These are phyloP conservation scores for Camellia japonica DNA, from an alignment of 148 eudicot genomes.

Conservation along the genomic window DNA sequence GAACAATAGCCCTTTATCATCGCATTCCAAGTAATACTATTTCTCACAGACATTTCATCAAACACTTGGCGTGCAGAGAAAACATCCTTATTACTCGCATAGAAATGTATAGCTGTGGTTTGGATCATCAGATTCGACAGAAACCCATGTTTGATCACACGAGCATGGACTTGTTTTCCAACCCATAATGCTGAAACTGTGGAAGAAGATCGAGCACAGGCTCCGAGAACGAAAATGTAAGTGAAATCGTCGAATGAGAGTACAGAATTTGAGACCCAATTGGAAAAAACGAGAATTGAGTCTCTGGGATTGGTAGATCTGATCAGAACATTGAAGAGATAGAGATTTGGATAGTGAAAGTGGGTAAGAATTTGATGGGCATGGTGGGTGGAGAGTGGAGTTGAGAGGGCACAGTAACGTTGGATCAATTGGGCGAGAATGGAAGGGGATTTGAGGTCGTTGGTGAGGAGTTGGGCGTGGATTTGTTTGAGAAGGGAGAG, in stretches of 20 bases:
- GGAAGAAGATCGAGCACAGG: constrained; percentile 45
- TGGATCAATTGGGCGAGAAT: constrained; percentile 37
- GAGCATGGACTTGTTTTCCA: constrained; percentile 53
- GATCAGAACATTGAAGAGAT: constrained; percentile 51
- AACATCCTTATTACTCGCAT: constrained; percentile 32
- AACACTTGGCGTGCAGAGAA: constrained; percentile 46
- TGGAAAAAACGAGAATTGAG: constrained; percentile 41
- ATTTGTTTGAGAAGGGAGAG: constrained; percentile 35
- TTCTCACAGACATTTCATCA: constrained; percentile 59
- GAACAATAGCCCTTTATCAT: constrained; percentile 59
- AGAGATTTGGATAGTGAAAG: constrained; percentile 15
- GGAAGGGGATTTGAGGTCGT: constrained; percentile 28
- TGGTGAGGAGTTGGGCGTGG: constrained; percentile 47
- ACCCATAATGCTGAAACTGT: constrained; percentile 29
- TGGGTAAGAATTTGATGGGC: constrained; percentile 41
- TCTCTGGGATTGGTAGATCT: constrained; percentile 46
- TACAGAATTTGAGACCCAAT: constrained; percentile 39
- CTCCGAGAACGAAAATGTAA: constrained; percentile 54
- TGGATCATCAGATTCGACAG: constrained; percentile 26
- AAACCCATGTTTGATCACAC: constrained; percentile 37
- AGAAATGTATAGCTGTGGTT: constrained; percentile 57
- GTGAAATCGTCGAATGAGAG: constrained; percentile 39
- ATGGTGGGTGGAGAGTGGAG: constrained; percentile 25
- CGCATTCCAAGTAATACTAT: constrained; percentile 57
- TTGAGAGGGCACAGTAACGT: constrained; percentile 28